A percentile compares a stretch with the other conserved stretches of the same genome.
Evolutionary conservation across 2,329 filamentous ascomycete genomes (phyloP).

Genomic region (Pseudocercospora fijiensis): DNA sequence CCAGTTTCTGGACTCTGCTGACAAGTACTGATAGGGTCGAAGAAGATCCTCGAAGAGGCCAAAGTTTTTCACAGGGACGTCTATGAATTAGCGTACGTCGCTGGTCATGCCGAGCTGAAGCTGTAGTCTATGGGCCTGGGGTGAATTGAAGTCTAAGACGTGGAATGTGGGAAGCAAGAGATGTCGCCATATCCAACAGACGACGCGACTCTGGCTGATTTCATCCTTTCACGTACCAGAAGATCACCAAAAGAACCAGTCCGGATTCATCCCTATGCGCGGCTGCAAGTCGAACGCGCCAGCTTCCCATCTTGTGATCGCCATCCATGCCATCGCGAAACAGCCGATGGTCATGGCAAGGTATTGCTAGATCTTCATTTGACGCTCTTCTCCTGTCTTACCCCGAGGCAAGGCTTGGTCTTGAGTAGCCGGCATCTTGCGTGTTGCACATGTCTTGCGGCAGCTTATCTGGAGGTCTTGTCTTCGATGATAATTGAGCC

Average conservation of each 20-base stretch:
- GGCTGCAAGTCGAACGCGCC: too few relatives aligned
- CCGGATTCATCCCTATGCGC: too few relatives aligned
- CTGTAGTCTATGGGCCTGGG: neutral
- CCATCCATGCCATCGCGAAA: neutral
- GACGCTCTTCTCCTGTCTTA: neutral
- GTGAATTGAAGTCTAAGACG: neutral
- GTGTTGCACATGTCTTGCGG: too few relatives aligned
- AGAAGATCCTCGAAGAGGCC: slow-evolving; percentile 26
- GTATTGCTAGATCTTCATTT: neutral
- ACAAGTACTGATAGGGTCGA: slow-evolving; percentile 11
- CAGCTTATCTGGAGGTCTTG: too few relatives aligned
- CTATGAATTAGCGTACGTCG: slow-evolving; percentile 24
- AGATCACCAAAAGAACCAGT: neutral
- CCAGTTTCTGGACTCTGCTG: neutral
- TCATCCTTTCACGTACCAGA: neutral
- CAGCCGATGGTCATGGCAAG: neutral
- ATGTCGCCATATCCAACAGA: neutral
- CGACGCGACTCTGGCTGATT: neutral
- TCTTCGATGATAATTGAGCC: neutral
- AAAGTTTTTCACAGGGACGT: slow-evolving; percentile 25
- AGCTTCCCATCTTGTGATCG: neutral
- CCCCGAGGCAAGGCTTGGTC: neutral
- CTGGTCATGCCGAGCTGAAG: slow-evolving; percentile 14
- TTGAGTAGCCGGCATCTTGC: too few relatives aligned
- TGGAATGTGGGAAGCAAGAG: neutral